Evolutionary conservation across 768 basidiomycete genomes (phyloP), one percentile per base, ranked within the genome.

Genomic region (Chalciporus chontae): DNA sequence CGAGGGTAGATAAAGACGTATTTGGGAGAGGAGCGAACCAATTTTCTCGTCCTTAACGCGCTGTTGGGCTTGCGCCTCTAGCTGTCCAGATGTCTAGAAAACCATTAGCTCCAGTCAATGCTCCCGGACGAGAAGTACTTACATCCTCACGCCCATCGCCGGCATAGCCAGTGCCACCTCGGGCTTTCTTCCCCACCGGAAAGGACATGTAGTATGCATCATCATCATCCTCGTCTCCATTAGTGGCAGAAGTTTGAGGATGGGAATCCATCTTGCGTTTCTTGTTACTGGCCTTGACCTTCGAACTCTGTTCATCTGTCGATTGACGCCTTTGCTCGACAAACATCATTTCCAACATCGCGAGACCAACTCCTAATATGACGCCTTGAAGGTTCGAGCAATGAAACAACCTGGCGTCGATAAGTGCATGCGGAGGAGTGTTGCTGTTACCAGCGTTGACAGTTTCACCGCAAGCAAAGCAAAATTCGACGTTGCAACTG

Each of bases 371-470:
- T n/a, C 94, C 94, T 5, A 97, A 73, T 55, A 96, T 84, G 13
- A 90, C 81, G 34, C 94, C 94, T 70, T 96, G 88, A 31, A 95
- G 65, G 61, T 90, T 88, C 6, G 90, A 78, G 67, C 94, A 96
- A 69, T 96, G 94, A 63, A 94, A 90, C 50, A 95, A 69, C 11
- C 77, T 76, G 47, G 80, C 78, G 40, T 81, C 78, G 8, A 73
- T 65, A 31, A 73, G 64, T 31, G 70, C 69, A 71, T 64, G 73
- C 61, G 68, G 67, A 43, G 70, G 75, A 24, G 68, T 68, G 57
- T 71, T 77, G 43, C 73, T 71, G 56, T 71, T 78, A 39, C 74
- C 71, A 21, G 67, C 59, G 32, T 76, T 73, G 34, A 79, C 70
- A 21, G 78, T 72, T 68, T 90, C 89, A 21, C 87, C 85, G 55